Evolutionary conservation across 495 filamentous ascomycete genomes (phyloP).

Genomic region (Gamarada debralockiae): DNA sequence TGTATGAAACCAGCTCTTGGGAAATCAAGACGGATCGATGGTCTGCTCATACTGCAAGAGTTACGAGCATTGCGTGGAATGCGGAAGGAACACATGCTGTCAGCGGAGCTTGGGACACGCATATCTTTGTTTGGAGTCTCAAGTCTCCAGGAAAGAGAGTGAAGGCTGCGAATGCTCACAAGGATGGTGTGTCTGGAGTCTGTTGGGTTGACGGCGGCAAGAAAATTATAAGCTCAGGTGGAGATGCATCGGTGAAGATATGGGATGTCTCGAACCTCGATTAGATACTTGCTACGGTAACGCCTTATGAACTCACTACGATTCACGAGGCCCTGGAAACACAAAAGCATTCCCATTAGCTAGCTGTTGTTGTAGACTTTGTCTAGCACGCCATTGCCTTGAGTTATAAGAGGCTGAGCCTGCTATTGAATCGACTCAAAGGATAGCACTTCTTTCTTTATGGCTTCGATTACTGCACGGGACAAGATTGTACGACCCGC

Average conservation of each 20-base stretch:
- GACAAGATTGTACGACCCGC: no score
- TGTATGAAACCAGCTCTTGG: constrained; percentile 61
- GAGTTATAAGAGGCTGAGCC: no score
- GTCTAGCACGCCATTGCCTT: no score
- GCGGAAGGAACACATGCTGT: constrained; percentile 67
- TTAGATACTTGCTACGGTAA: constrained; percentile 4
- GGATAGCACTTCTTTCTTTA: no score
- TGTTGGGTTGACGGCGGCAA: constrained; percentile 67
- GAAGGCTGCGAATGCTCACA: constrained; percentile 80
- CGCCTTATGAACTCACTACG: no score
- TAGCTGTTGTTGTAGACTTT: no score
- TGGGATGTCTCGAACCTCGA: constrained; percentile 66
- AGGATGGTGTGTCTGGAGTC: constrained; percentile 90
- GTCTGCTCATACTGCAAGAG: constrained; percentile 86
- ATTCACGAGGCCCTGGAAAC: no score
- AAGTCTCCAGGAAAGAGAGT: constrained; percentile 75
- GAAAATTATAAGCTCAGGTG: constrained; percentile 76
- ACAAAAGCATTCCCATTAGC: no score
- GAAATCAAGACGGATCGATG: constrained; percentile 69
- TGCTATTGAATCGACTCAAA: no score
- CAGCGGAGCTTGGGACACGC: constrained; percentile 83
- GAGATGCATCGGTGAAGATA: constrained; percentile 85
- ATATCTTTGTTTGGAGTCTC: constrained; percentile 89
- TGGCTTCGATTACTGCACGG: no score
- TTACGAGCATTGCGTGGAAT: constrained; percentile 84